A percentile compares a stretch with the other conserved stretches of the same genome.
Evolutionary conservation across 148 eudicot species (phyloP).

Genomic region (Rhododendron ferrugineum): DNA sequence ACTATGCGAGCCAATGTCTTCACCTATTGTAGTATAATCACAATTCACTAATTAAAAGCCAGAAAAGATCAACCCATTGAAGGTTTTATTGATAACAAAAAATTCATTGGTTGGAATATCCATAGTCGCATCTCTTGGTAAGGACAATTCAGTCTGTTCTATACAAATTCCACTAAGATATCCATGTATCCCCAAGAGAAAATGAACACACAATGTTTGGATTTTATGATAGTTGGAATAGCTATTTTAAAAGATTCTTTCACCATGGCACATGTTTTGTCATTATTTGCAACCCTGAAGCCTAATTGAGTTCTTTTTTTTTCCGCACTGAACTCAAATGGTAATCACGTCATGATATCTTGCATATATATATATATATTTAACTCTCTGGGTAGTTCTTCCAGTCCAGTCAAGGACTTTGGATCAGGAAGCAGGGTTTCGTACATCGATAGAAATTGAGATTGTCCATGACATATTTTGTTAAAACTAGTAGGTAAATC

Average conservation of each 20-base stretch:
- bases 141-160: neutral
- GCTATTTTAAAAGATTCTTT: neutral
- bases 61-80: neutral
- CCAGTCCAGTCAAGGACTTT: neutral
- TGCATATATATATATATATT: no score
- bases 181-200: neutral
- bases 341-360: neutral
- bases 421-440: neutral
- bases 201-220: neutral
- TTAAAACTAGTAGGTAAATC: neutral
- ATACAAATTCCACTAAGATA: neutral
- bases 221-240: neutral
- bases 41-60: neutral
- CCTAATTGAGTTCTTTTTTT: neutral
- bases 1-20: slow-evolving; percentile 64
- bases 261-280: neutral
- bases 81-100: neutral
- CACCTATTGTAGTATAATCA: slow-evolving; percentile 37
- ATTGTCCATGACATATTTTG: neutral
- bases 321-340: neutral
- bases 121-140: neutral
- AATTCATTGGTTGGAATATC: neutral
- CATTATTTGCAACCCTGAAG: neutral
- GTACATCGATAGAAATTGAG: neutral
- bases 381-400: neutral